Conservation (phyloP, 2,329 filamentous ascomycete species). For the Nakataea oryzae region DNA sequence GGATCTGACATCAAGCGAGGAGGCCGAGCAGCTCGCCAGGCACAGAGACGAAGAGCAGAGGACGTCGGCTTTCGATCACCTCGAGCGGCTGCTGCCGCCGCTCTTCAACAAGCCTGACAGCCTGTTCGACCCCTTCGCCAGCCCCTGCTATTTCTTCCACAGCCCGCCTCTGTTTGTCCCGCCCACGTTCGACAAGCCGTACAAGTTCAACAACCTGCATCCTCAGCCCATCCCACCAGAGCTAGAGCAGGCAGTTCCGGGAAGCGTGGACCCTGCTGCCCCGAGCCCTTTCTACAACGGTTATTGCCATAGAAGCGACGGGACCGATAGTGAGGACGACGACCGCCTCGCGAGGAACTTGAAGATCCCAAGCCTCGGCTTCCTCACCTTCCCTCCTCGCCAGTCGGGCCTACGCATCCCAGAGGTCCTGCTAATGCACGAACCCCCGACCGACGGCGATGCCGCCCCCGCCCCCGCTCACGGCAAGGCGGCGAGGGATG, state of each 20-base stretch:
- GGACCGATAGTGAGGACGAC: constrained; percentile 3
- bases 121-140: constrained; percentile 51
- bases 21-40: constrained; percentile 12
- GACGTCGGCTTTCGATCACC: constrained; percentile 23
- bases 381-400: constrained; percentile 36
- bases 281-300: neutral
- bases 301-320: neutral
- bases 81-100: constrained; percentile 19
- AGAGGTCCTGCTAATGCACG: constrained; percentile 35
- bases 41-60: constrained; percentile 14
- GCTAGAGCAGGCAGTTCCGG: no score
- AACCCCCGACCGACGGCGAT: constrained; percentile 15
- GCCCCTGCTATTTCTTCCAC: constrained; percentile 47
- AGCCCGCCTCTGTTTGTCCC: constrained; percentile 36
- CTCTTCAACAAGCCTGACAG: constrained; percentile 39
- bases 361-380: constrained; percentile 26
- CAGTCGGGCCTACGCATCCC: constrained; percentile 38
- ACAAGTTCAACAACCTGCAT: neutral
- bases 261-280: no score
- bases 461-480: constrained; percentile 4
- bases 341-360: constrained; percentile 5
- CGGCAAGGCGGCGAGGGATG: constrained; percentile 6
- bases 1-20: constrained; percentile 4
- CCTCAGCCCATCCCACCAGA: no score
- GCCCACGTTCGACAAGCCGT: constrained; percentile 23